Base-by-base conservation (phyloP, 768 basidiomycete genomes). In the Tricholoma furcatifolium region DNA sequence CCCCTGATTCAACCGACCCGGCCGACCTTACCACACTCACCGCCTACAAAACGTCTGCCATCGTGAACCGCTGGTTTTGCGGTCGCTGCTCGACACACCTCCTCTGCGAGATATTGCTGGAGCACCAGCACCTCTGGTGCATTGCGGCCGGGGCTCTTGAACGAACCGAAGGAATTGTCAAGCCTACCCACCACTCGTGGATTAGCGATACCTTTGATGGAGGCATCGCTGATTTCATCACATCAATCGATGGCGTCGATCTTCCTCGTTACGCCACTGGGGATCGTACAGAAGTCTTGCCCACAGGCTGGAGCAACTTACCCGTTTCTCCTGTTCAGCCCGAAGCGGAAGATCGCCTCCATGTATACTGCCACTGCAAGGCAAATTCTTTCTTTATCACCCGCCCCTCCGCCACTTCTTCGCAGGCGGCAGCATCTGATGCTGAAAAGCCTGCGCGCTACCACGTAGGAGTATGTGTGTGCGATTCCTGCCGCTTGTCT, bases 381-480 rank as follows among this genome's bases (percentile, higher is more conserved):
- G 41, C 53, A n/a, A 52, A 57, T 30, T 46, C 41, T 35, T 47
- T 54, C 32, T 59, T 30, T 23, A 58, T 57, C 36, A 63, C 64
- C 5, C 61, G 62, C 10, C 63, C 64, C 6, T 56, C 57, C 4
- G 47, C 53, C 5, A 31, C 44, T 12, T 62, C 64, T 7, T 32
- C 35, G 5, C 24, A 31, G 6, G 55, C 53, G 0, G 42, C 35
- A 12, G 55, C 60, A 0, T 60, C 64, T 2, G 55, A 52, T 18
- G 50, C 43, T 3, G 30, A 47, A 3, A 56, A 60, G 1, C 63
- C 57, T 11, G 58, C 63, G 27, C 61, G 50, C 14, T 69, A 66
- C 43, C 59, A 60, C 17, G 61, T 57, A 2, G 63, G 60, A 2
- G 63, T 66, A 50, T 69, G 68, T 52, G 58, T 61, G 1, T 69